Evolutionary conservation across 164 flowering plant species (phyloP), one percentile per base, ranked within the genome.

Genomic region (Sedum album): DNA sequence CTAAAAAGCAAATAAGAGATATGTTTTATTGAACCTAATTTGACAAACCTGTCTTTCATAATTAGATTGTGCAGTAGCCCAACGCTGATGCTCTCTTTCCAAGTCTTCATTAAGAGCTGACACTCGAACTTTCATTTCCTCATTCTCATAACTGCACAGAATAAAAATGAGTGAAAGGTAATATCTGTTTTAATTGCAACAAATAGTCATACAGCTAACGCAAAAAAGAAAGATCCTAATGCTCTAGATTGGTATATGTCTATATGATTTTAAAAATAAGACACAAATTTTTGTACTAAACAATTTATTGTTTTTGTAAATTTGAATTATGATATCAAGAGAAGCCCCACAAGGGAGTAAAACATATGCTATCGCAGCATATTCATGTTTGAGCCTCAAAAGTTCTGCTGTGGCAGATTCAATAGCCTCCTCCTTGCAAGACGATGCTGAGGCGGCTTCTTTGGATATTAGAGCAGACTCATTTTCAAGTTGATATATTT

Each of bases 1-100:
- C 10, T 10, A 38, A n/a, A 38, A 38, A 38, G 41, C 41, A 10
- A 38, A 10, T 38, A 38, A 38, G 10, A 38, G 10, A 10, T 38
- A n/a, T n/a, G n/a, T n/a, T n/a, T n/a, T n/a, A n/a, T n/a, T n/a
- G n/a, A n/a, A n/a, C n/a, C n/a, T n/a, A 38, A 38, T 38, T 6
- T 38, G 41, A 38, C 41, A 38, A 38, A 7, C 31, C 31, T 93
- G 98, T 86, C 97, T 82, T 73, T 94, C 92, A 80, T 91, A 94
- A 78, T 91, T 94, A 21, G 76, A 79, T 68, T 91, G 96, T 74
- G 99, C 85, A 64, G 85, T 70, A 66, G 79, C 85, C 90, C 93
- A 86, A 21, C 82, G 80, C n/a, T n/a, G n/a, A n/a, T n/a, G n/a
- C n/a, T n/a, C n/a, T n/a, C n/a, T n/a, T n/a, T n/a, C n/a, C n/a